Evolutionary conservation across 306 rosid species (phyloP).

Genomic region (Canavalia ensiformis): DNA sequence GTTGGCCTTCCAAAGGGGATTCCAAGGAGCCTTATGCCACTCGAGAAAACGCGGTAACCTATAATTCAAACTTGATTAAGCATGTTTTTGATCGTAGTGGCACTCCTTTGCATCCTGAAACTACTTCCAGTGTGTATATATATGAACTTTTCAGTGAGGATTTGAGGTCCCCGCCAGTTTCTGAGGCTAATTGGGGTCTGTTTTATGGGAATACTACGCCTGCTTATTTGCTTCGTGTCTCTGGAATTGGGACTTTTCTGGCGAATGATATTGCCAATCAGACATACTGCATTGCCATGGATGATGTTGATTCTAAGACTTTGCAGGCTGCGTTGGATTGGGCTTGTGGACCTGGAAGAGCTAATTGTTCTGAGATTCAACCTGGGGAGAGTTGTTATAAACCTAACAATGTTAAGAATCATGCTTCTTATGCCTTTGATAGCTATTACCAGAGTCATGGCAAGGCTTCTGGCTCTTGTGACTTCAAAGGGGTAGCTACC

Average conservation of each 20-base stretch:
- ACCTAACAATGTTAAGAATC: conserved; percentile 82
- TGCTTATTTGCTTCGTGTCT: conserved; percentile 77
- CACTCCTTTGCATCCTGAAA: conserved; percentile 86
- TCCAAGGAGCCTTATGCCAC: conserved; percentile 85
- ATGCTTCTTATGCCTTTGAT: conserved; percentile 92
- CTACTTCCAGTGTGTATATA: conserved; percentile 73
- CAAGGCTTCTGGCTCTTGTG: conserved; percentile 75
- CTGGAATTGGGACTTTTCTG: conserved; percentile 78
- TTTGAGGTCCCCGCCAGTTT: conserved; percentile 78
- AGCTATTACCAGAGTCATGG: conserved; percentile 83
- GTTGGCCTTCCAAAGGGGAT: conserved; percentile 92
- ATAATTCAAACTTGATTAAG: conserved; percentile 84
- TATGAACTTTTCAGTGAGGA: conserved; percentile 88
- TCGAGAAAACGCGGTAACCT: conserved; percentile 69
- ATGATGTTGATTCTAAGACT: conserved; percentile 68
- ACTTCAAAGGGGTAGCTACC: conserved; percentile 84
- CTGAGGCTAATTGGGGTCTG: conserved; percentile 90
- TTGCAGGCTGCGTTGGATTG: conserved; percentile 94
- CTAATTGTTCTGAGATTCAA: conserved; percentile 88
- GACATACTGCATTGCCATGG: conserved; percentile 77
- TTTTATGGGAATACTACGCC: conserved; percentile 79
- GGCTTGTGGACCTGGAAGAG: conserved; percentile 84
- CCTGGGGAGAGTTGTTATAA: conserved; percentile 82
- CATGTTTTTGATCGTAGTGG: conserved; percentile 81
- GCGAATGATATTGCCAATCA: conserved; percentile 80